Base-by-base conservation (phyloP, 441 rosid species). In the Bocquillonia castaneifolia region DNA sequence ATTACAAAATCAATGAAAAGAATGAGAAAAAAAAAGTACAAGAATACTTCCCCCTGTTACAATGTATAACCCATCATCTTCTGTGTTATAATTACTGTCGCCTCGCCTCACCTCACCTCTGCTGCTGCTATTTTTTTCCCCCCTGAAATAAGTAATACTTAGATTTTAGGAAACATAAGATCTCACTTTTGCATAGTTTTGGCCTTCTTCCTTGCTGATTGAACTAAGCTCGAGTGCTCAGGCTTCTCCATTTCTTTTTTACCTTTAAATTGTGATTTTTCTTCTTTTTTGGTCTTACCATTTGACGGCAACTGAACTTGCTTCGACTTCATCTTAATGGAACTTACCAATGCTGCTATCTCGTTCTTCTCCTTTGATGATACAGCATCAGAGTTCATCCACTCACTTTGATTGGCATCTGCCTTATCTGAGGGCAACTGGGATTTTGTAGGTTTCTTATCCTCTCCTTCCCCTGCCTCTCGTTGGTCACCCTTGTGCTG, bases 271-370 rank as follows among this genome's bases (percentile, higher is more conserved):
- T 31, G 68, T 14, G 28, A 52, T 23, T 42, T 68, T 44, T 69
- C 37, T 13, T 68, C 64, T 63, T 73, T 81, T 67, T 75, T 78
- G 5, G 74, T 60, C 77, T 79, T 79, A 25, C 63, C 17, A 1
- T 67, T 50, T 17, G 77, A 68, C 15, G 82, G 75, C 56, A 64
- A 44, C 61, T 69, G 78, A 60, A 72, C 77, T 74, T 79, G 88
- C 70, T 81, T 78, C 34, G 88, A 77, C 72, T 93, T 93, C 82
- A 81, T 82, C 89, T 93, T 89, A 44, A 91, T 62, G 1, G 95
- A 91, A 77, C 73, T 85, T 23, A 93, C 84, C 59, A 88, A 63
- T 17, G 85, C 80, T 37, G 87, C 79, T 47, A 91, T 56, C 72
- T 83, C 86, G 3, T 67, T 70, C 80, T 85, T 83, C 72, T 77